Conservation (phyloP, 768 basidiomycete genomes). For the Termitomyces sp. region DNA sequence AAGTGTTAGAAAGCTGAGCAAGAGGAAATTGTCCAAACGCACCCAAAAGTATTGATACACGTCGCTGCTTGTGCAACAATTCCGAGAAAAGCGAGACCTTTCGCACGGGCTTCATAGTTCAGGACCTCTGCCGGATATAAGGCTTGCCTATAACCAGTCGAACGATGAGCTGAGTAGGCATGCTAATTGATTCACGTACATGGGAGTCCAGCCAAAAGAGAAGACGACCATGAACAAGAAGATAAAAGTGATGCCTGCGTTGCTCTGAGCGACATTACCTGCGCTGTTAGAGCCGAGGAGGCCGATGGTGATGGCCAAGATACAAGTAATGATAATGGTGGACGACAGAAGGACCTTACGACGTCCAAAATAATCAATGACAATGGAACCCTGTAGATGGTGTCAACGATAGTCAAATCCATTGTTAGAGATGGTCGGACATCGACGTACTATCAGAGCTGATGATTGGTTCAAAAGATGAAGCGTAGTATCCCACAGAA, state of each 20-base stretch:
- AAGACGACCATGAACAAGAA: conserved; percentile 47
- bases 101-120: conserved; percentile 42
- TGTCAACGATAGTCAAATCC: not conserved
- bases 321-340: conserved; percentile 29
- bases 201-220: conserved; percentile 52
- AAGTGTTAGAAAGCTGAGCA: not conserved
- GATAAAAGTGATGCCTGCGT: conserved; percentile 48
- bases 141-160: conserved; percentile 32
- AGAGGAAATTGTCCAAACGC: conserved; percentile 6
- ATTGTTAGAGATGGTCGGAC: not conserved
- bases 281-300: conserved; percentile 32
- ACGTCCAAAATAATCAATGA: conserved; percentile 44
- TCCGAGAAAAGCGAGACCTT: conserved; percentile 46
- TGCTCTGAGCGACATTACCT: conserved; percentile 30
- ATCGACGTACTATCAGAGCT: conserved; percentile 1
- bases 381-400: conserved; percentile 31
- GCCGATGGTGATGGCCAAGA: conserved; percentile 41
- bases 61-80: conserved; percentile 35
- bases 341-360: conserved; percentile 37
- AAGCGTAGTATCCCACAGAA: not conserved
- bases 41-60: conserved; percentile 48
- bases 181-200: conserved; percentile 24
- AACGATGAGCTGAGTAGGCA: not conserved
- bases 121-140: conserved; percentile 51
- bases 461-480: not conserved